phyloP scores from a whole-genome alignment of 2,329 filamentous ascomycete species.

The Paecilomyces fulvus region DNA sequence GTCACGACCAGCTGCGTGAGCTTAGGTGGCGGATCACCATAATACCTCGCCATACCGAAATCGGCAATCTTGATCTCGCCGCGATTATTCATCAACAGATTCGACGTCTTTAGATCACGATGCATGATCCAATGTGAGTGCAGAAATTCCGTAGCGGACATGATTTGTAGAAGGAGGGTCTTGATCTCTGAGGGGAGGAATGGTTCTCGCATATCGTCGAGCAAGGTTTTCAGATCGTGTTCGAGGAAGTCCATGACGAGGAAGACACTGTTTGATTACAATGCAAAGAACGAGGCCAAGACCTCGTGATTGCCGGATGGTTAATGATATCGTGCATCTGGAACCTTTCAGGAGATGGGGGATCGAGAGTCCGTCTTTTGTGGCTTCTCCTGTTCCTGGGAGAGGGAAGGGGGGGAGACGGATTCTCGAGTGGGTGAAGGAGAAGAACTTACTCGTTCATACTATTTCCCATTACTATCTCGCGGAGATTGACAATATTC shows the following conservation, averaged over 20 bases:
- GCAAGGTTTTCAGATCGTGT: constrained; percentile 88
- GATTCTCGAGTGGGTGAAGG: not conserved
- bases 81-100: constrained; percentile 89
- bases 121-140: constrained; percentile 87
- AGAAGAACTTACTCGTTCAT: constrained; percentile 46
- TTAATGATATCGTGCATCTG: constrained; percentile 28
- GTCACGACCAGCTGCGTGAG: constrained; percentile 92
- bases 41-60: constrained; percentile 94
- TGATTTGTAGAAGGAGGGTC: constrained; percentile 75
- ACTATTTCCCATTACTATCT: constrained; percentile 70
- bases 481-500: constrained; percentile 73
- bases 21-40: constrained; percentile 65
- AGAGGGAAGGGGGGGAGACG: not conserved
- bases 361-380: not conserved
- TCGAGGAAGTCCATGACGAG: constrained; percentile 96
- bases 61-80: constrained; percentile 93
- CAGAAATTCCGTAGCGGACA: constrained; percentile 71
- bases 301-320: constrained; percentile 11
- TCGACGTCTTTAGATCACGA: constrained; percentile 87
- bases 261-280: constrained; percentile 57
- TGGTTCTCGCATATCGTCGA: constrained; percentile 88
- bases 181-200: constrained; percentile 92
- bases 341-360: constrained; percentile 25
- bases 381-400: not conserved
- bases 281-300: constrained; percentile 7